Evolutionary conservation across 116 monocot genomes (phyloP), one percentile per base, ranked within the genome.

Genomic region (Zostera marina): DNA sequence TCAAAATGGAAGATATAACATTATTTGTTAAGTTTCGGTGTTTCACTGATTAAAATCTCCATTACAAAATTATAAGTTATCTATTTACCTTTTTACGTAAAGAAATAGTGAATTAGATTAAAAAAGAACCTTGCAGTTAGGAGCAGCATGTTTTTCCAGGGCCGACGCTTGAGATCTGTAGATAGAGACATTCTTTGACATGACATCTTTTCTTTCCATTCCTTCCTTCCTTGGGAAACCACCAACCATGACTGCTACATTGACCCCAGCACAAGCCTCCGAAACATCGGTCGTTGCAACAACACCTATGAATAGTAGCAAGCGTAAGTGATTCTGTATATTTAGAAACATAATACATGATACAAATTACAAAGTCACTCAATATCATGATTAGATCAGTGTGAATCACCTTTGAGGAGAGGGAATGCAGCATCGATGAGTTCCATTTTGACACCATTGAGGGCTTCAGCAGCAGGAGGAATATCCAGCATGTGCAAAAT

Each of bases 101-200:
- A n/a, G n/a, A n/a, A n/a, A n/a, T n/a, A n/a, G n/a, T n/a, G n/a
- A n/a, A n/a, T n/a, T n/a, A n/a, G n/a, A n/a, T n/a, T n/a, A n/a
- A n/a, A n/a, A n/a, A n/a, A n/a, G n/a, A n/a, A n/a, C n/a, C 84
- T 84, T 84, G 71, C 84, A 84, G 54, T 84, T 84, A 3, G 76
- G 48, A 60, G 84, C 84, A 3, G 84, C 84, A 68, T 79, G 22
- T 53, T 76, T 63, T 38, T 84, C 84, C 24, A 84, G 68, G 45
- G 84, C 84, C 42, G 79, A 73, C 10, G 84, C 84, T 65, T 84
- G 84, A 42, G 79, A 72, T 52, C 79, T 84, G 71, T 84, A 84
- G 47, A 84, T 84, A 47, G 84, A 76, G 11, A 79, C 84, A 70
- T 84, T 84, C 54, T 79, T 84, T 42, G 84, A 68, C 84, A 84